Evolutionary conservation across 2,329 filamentous ascomycete genomes (phyloP).

Genomic region (Dothidotthia symphoricarpi): DNA sequence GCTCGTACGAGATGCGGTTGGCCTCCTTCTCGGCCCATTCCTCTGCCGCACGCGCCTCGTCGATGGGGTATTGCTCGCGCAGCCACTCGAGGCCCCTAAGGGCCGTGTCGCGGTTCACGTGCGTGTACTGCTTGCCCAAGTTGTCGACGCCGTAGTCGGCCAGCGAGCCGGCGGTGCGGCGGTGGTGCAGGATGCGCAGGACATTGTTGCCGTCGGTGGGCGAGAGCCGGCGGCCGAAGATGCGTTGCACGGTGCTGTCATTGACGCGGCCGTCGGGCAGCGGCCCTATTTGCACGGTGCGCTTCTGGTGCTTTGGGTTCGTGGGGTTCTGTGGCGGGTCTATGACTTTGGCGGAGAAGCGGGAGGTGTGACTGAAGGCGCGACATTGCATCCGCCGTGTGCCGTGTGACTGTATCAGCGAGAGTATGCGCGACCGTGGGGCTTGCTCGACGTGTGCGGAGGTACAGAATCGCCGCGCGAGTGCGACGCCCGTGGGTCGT

Average conservation of each 20-base stretch:
- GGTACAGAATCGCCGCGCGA: constrained; percentile 31
- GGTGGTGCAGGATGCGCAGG: constrained; percentile 41
- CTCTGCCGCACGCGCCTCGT: constrained; percentile 42
- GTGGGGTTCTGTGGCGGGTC: constrained; percentile 24
- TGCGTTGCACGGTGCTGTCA: constrained; percentile 22
- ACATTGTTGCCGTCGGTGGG: constrained; percentile 36
- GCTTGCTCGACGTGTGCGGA: constrained; percentile 11
- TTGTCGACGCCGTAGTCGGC: constrained; percentile 42
- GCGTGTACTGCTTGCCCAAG: constrained; percentile 27
- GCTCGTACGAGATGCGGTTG: constrained; percentile 40
- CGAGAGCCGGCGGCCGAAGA: constrained; percentile 36
- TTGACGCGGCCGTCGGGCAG: constrained; percentile 30
- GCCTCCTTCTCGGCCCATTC: constrained; percentile 43
- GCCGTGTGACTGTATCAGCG: constrained; percentile 16
- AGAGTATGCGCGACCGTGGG: constrained; percentile 19
- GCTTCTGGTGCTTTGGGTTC: constrained; percentile 24
- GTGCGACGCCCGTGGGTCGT: constrained; percentile 25
- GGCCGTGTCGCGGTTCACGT: constrained; percentile 28
- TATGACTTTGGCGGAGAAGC: constrained; percentile 24
- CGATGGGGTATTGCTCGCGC: constrained; percentile 38
- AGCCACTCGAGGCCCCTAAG: constrained; percentile 39
- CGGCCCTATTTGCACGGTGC: constrained; percentile 34
- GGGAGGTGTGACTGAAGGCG: constrained; percentile 25
- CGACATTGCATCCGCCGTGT: constrained; percentile 20
- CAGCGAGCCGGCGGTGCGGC: constrained; percentile 41